These are phyloP conservation scores for Sporothrix humicola DNA, from an alignment of 2,329 filamentous ascomycete species.

Conservation along the genomic window DNA sequence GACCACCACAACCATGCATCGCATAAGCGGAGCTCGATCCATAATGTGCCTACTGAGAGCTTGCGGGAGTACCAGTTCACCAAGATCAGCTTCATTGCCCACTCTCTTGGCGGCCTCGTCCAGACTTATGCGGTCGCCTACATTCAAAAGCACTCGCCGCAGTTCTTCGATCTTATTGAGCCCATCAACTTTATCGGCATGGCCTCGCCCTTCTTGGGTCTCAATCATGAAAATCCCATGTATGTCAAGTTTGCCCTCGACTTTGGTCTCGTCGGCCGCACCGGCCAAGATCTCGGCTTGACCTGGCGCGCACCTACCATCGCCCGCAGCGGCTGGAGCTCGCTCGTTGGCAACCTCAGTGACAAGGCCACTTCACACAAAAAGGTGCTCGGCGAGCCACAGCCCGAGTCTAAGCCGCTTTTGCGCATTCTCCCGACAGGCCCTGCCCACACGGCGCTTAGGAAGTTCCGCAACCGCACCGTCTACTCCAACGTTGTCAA, in stretches of 20 bases:
- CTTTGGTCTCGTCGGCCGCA: slow-evolving; percentile 93
- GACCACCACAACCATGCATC: slow-evolving; percentile 39
- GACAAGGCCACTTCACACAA: slow-evolving; percentile 63
- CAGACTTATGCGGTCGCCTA: slow-evolving; percentile 96
- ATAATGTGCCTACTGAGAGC: slow-evolving; percentile 44
- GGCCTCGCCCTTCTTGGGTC: slow-evolving; percentile 83
- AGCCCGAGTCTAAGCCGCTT: slow-evolving; percentile 86
- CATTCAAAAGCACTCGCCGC: slow-evolving; percentile 91
- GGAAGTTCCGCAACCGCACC: slow-evolving; percentile 87
- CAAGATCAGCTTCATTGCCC: slow-evolving; percentile 92
- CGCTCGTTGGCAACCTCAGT: slow-evolving; percentile 81
- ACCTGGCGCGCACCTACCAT: slow-evolving; percentile 92
- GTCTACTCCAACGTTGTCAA: slow-evolving; percentile 98
- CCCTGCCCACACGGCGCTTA: slow-evolving; percentile 83
- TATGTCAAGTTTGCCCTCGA: slow-evolving; percentile 98
- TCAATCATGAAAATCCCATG: slow-evolving; percentile 96
- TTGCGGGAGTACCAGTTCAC: slow-evolving; percentile 77
- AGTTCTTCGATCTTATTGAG: slow-evolving; percentile 84
- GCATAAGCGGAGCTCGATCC: slow-evolving; percentile 60
- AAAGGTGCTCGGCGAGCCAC: slow-evolving; percentile 60
- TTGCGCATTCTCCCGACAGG: slow-evolving; percentile 88
- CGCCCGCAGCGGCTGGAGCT: slow-evolving; percentile 84
- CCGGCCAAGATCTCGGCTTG: slow-evolving; percentile 90
- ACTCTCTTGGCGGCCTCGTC: slow-evolving; percentile 86
- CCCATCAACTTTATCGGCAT: slow-evolving; percentile 90